Evolutionary conservation across 352 stramenopile species (phyloP).

Genomic region (Phytophthora meadii): DNA sequence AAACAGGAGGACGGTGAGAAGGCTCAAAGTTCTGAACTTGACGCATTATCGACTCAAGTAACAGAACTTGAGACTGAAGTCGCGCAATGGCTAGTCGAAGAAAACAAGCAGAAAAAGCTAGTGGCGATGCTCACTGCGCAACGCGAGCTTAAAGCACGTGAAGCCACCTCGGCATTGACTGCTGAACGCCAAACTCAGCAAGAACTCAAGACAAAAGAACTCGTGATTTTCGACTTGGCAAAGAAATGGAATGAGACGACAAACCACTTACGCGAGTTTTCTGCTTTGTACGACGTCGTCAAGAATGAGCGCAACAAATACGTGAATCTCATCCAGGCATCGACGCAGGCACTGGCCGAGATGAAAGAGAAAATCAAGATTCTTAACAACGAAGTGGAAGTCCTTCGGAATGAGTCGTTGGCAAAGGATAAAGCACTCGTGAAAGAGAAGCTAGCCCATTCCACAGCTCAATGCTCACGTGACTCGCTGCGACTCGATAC

Average conservation of each 20-base stretch:
- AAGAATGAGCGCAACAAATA: constrained; percentile 98
- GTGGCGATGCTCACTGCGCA: constrained; percentile 89
- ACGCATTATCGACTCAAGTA: constrained; percentile 70
- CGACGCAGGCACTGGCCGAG: constrained; percentile 92
- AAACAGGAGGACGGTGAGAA: constrained; percentile 89
- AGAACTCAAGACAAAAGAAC: constrained; percentile 93
- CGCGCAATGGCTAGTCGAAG: constrained; percentile 87
- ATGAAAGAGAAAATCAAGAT: constrained; percentile 98
- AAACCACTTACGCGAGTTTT: constrained; percentile 94
- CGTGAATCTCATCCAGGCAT: constrained; percentile 94
- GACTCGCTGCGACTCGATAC: constrained; percentile 90
- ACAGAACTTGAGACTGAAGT: constrained; percentile 83
- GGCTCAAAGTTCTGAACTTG: constrained; percentile 66
- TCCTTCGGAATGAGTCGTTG: constrained; percentile 92
- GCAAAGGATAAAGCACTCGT: constrained; percentile 93
- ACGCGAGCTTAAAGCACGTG: constrained; percentile 90
- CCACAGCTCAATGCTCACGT: constrained; percentile 87
- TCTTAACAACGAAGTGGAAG: constrained; percentile 94
- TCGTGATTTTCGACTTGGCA: constrained; percentile 93
- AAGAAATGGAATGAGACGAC: constrained; percentile 95
- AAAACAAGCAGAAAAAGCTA: constrained; percentile 90
- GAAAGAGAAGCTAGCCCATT: constrained; percentile 91
- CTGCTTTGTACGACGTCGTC: constrained; percentile 94
- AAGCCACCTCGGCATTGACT: constrained; percentile 76
- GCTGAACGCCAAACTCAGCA: constrained; percentile 88